Base-by-base conservation (phyloP, 2,329 filamentous ascomycete genomes). In the Cladophialophora bantiana region DNA sequence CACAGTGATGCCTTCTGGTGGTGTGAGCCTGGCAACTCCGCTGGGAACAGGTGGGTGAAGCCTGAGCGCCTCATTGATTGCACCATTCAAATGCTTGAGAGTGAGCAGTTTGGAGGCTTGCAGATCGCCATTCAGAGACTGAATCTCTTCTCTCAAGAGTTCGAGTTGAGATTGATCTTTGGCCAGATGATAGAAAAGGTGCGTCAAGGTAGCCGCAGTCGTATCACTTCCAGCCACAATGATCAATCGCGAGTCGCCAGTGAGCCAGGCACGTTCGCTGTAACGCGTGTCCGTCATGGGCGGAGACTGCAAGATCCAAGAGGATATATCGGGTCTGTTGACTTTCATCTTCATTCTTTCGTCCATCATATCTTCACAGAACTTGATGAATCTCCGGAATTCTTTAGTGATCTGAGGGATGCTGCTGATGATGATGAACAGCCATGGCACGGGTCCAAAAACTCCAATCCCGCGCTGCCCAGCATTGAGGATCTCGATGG, bases 11-110 rank as follows among this genome's bases (percentile, higher is more conserved):
- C 79, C 78, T 61, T 77, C 71, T 26, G 77, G 63, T 4, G 79
- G 80, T 0, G 79, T 81, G 15, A 75, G 48, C 1, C 81, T 75
- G 32, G 71, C 69, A 20, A 80, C 35, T 0, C 75, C 78, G 5
- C 73, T 73, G 1, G 78, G 76, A 0, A 81, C 76, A 0, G 80
- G 71, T 1, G 80, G 79, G 42, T 78, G 73, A 3, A 82, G 69
- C 0, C 81, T 73, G 45, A 82, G 73, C 0, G 77, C 55, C 67
- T 83, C 82, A 52, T 83, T 76, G 53, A 83, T 78, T 40, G 75
- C 72, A 1, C 77, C 80, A 62, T 81, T 79, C n/a, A 82, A 1
- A 26, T 74, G 70, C 69, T 77, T 77, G 7, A 79, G 57, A 1
- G 56, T 72, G 50, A 63, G 77, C 75, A 48, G 75, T 70, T 6